Base-by-base conservation (phyloP, 106 monocot species). In the Dendrobium chrysotoxum region DNA sequence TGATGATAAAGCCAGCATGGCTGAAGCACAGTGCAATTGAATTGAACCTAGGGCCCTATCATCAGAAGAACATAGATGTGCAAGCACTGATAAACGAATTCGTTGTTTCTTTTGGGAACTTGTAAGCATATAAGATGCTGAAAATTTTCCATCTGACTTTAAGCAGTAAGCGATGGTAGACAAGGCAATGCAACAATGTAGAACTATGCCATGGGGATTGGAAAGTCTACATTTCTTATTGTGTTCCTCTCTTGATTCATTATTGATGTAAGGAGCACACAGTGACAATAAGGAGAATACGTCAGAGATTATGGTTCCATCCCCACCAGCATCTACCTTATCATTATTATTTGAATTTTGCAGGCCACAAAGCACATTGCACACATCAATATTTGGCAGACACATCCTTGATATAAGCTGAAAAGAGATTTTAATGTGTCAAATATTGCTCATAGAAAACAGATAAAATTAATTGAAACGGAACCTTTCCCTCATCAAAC, bases 341-440 rank as follows among this genome's bases (percentile, higher is more conserved):
- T 83, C 83, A 82, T 38, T 61, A 80, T 67, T 28, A 80, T 65
- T 75, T 54, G 81, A 79, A 82, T 72, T 86, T 78, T 80, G 81
- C 17, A 86, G 73, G 55, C 87, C 85, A 72, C 92, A 95, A 4
- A 99, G 76, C 15, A 91, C 80, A 73, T 85, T 82, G 83, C 91
- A 91, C 35, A 86, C 81, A 81, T 84, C 72, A 28, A 67, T 35
- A 41, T 79, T 84, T 38, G 58, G 80, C 31, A 95, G 42, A 73
- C 99, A 95, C 57, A 95, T 85, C 80, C 99, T 83, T 41, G 92
- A 88, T 28, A 91, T 87, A 66, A 99, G 89, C 95, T 99, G 91
- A 68, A 91, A 85, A 68, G 89, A 85, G 66, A 25, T 76, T 76
- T 47, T 28, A 75, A 30, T 21, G 28, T 74, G 35, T 28, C 4